phyloP scores from a whole-genome alignment of 2,329 filamentous ascomycete species.

The Arthrobotrys entomopaga region DNA sequence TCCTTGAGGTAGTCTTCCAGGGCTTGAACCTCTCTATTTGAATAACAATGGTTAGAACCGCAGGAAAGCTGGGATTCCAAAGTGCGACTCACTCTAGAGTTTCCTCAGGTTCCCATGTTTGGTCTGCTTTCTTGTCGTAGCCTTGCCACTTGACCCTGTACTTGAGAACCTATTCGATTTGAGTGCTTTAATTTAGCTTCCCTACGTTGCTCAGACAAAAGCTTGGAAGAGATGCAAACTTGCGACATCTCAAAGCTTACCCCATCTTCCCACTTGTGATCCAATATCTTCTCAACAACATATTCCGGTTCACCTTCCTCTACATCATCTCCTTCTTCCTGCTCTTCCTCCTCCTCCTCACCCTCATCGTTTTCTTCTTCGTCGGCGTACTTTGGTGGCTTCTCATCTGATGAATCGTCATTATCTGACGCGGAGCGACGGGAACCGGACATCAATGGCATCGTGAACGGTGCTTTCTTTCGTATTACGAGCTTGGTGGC shows the following conservation, averaged over 20 bases:
- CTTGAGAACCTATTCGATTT: conserved; percentile 31
- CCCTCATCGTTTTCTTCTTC: conserved; percentile 13
- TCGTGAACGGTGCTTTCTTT: conserved; percentile 2
- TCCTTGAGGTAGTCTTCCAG: conserved; percentile 67
- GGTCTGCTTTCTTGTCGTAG: conserved; percentile 74
- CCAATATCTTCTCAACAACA: conserved; percentile 44
- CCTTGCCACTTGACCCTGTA: conserved; percentile 79
- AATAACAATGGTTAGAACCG: conserved; percentile 6
- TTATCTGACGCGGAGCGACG: conserved; percentile 34
- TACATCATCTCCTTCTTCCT: conserved; percentile 3
- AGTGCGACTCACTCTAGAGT: conserved; percentile 65
- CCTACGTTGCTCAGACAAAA: too few species aligned
- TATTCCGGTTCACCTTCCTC: conserved; percentile 21
- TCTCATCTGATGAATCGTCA: conserved; percentile 45
- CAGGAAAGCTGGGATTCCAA: background rate
- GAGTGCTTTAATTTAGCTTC: background rate
- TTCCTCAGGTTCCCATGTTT: conserved; percentile 81
- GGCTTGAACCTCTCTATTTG: conserved; percentile 33
- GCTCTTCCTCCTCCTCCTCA: conserved; percentile 25
- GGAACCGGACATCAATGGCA: conserved; percentile 34
- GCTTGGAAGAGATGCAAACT: background rate
- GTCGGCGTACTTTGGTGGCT: conserved; percentile 29
- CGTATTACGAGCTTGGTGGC: too few species aligned
- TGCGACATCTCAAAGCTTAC: conserved; percentile 11
- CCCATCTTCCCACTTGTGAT: conserved; percentile 42